Evolutionary conservation across 1,139 yeast genomes (phyloP).

Genomic region (Candida pseudoviswanathii): DNA sequence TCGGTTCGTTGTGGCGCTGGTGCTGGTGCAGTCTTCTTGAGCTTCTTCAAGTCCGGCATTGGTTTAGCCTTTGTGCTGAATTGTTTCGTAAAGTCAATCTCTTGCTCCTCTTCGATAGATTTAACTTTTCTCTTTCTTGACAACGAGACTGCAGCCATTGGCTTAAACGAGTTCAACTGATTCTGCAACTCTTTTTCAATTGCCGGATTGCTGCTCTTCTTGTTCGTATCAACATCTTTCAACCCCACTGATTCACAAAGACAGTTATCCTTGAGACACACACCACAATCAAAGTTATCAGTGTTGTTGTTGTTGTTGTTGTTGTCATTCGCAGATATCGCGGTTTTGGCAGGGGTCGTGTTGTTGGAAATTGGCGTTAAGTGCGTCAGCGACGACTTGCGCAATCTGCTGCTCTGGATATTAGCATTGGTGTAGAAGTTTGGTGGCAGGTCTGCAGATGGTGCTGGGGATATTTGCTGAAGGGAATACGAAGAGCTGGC

Average conservation of each 20-base stretch:
- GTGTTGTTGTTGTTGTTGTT: too few relatives aligned
- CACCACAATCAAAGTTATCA: constrained; percentile 57
- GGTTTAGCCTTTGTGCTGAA: constrained; percentile 36
- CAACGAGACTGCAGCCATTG: constrained; percentile 64
- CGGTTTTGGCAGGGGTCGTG: constrained; percentile 3
- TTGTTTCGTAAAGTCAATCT: constrained; percentile 57
- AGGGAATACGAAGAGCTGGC: constrained; percentile 38
- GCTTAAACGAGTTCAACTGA: constrained; percentile 46
- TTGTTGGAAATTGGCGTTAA: constrained; percentile 21
- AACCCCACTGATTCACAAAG: constrained; percentile 69
- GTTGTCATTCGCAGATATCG: constrained; percentile 6
- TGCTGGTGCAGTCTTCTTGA: constrained; percentile 15
- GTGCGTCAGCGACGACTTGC: constrained; percentile 9
- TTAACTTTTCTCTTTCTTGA: constrained; percentile 30
- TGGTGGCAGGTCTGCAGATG: constrained; percentile 53
- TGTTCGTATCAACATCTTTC: constrained; percentile 25
- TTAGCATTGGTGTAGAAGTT: background rate
- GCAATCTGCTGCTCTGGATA: constrained; percentile 4
- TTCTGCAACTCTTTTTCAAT: constrained; percentile 27
- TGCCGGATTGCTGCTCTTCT: background rate
- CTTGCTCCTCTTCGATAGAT: constrained; percentile 24
- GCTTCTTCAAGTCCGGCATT: constrained; percentile 43
- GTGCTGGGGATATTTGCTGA: constrained; percentile 57
- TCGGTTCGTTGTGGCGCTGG: background rate
- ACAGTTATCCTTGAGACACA: constrained; percentile 70